Conservation (phyloP, 2,329 filamentous ascomycete species). For the Aspergillus ochraceoroseus region DNA sequence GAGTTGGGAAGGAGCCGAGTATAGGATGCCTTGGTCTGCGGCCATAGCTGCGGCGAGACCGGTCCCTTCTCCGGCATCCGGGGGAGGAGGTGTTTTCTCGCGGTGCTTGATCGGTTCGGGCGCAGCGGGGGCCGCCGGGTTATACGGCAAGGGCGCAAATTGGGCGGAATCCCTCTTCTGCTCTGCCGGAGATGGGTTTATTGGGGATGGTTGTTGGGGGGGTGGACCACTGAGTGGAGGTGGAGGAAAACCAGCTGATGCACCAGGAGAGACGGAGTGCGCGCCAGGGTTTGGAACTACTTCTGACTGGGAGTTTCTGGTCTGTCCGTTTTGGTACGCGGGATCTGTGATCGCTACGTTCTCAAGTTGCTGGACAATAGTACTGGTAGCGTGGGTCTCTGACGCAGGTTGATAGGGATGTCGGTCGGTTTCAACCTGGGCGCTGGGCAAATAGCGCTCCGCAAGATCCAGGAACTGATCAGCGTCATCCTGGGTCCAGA, state of each 20-base stretch:
- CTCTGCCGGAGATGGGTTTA: constrained; percentile 16
- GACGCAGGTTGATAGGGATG: constrained; percentile 35
- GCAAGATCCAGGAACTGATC: constrained; percentile 49
- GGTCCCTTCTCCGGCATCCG: constrained; percentile 49
- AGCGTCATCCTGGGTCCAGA: constrained; percentile 59
- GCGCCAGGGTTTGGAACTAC: constrained; percentile 16
- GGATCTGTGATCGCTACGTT: constrained; percentile 55
- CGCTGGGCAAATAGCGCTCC: constrained; percentile 32
- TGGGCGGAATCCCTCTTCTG: constrained; percentile 30
- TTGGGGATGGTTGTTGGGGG: constrained; percentile 17
- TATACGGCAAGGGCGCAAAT: constrained; percentile 57
- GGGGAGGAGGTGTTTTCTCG: constrained; percentile 62
- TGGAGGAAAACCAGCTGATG: constrained; percentile 24
- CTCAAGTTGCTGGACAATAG: constrained; percentile 60
- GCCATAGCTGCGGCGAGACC: constrained; percentile 42
- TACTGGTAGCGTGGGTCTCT: constrained; percentile 47
- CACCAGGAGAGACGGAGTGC: constrained; percentile 19
- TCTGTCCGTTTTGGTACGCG: constrained; percentile 45
- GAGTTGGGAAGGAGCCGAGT: constrained; percentile 29
- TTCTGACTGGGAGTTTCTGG: constrained; percentile 37
- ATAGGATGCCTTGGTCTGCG: constrained; percentile 36
- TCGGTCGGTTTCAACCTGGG: constrained; percentile 50
- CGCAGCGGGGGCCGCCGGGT: constrained; percentile 61
- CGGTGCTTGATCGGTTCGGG: constrained; percentile 60
- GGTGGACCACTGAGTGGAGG: constrained; percentile 23